Percentiles rank a stretch among this genome's conserved stretches.
phyloP scores from a whole-genome alignment of 2,329 filamentous ascomycete species.

The Malbranchea zuffiana region DNA sequence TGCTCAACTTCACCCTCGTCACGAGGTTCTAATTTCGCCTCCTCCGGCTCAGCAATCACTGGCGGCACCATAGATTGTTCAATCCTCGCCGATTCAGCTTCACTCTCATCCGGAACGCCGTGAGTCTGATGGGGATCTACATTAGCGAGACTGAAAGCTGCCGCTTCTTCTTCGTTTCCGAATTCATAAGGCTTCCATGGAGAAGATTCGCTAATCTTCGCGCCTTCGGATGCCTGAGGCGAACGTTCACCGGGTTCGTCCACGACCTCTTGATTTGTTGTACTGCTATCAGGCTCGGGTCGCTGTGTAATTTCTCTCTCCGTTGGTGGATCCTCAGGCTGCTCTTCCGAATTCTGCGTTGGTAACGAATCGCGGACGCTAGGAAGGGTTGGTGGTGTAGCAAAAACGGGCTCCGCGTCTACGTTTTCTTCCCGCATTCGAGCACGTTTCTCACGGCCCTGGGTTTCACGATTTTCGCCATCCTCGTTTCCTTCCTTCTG shows the following conservation, averaged over 20 bases:
- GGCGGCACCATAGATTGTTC: not conserved
- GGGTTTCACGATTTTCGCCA: conserved; percentile 42
- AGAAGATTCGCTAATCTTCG: conserved; percentile 29
- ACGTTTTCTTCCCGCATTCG: conserved; percentile 54
- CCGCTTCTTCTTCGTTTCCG: conserved; percentile 34
- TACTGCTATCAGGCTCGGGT: conserved; percentile 32
- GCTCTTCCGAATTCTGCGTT: too few relatives aligned
- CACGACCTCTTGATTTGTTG: too few relatives aligned
- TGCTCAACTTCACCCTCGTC: conserved; percentile 8
- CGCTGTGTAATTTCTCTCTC: not conserved
- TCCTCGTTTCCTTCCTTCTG: conserved; percentile 32
- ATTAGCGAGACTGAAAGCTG: conserved; percentile 43
- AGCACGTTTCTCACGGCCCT: conserved; percentile 64
- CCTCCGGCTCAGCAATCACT: not conserved
- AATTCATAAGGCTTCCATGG: conserved; percentile 55
- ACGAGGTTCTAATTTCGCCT: conserved; percentile 1
- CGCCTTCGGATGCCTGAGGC: conserved; percentile 22
- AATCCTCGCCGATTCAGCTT: not conserved
- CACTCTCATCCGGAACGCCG: not conserved
- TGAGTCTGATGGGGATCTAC: conserved; percentile 28
- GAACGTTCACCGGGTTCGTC: too few relatives aligned
- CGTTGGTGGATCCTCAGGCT: too few relatives aligned
- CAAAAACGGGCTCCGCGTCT: conserved; percentile 66
- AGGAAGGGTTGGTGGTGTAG: too few relatives aligned
- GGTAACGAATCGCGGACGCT: too few relatives aligned